Conservation (phyloP, 2,329 filamentous ascomycete genomes). For the Fusarium marasasianum region DNA sequence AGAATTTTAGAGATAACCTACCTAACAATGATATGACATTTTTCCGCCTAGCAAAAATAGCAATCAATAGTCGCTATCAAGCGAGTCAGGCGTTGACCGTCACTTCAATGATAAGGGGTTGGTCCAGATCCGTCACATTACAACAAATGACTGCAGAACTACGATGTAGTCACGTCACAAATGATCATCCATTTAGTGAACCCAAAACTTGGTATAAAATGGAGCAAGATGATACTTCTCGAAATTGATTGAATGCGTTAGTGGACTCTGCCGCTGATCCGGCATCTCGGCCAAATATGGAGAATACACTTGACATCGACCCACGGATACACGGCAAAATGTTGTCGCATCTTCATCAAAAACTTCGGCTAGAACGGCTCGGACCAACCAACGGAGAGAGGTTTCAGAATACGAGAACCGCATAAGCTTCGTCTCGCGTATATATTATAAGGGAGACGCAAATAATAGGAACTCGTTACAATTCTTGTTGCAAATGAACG, state of each 20-base stretch:
- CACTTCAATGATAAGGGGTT: background rate
- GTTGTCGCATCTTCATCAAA: background rate
- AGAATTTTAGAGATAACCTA: background rate
- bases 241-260: background rate
- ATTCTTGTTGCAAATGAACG: background rate
- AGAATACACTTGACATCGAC: background rate
- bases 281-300: conserved; percentile 7
- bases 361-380: background rate
- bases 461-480: background rate
- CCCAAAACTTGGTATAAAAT: background rate
- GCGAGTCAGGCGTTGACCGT: background rate
- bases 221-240: background rate
- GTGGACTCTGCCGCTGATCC: background rate
- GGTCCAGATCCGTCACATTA: background rate
- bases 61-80: background rate
- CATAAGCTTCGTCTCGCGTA: background rate
- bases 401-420: background rate
- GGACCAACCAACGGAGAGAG: background rate
- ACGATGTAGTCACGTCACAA: background rate
- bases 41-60: background rate
- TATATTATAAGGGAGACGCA: background rate
- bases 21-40: background rate
- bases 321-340: conserved; percentile 16
- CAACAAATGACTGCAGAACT: background rate
- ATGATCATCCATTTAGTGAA: background rate